These are phyloP conservation scores for Leccinum variabile DNA, from an alignment of 1,284 basidiomycete species.

Conservation along the genomic window DNA sequence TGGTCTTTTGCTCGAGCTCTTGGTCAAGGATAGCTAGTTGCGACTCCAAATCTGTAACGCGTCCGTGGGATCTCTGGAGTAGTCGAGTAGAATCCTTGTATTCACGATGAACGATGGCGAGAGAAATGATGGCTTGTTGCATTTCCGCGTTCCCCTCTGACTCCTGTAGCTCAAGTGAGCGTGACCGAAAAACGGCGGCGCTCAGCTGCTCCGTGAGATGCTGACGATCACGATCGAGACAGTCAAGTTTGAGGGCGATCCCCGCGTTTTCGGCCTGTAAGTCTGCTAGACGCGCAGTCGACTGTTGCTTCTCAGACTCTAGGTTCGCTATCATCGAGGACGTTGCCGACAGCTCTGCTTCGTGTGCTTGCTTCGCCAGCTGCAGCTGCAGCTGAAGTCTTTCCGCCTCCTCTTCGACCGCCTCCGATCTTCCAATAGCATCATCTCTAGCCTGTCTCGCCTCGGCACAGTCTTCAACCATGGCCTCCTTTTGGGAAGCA, in stretches of 20 bases:
- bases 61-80: conserved; percentile 11
- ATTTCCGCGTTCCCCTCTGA: conserved; percentile 17
- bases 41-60: conserved; percentile 19
- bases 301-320: conserved; percentile 16
- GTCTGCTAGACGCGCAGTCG: conserved; percentile 12
- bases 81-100: conserved; percentile 19
- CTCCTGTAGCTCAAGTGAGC: conserved; percentile 9
- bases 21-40: conserved; percentile 10
- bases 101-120: conserved; percentile 32
- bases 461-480: conserved; percentile 78
- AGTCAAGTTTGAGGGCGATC: conserved; percentile 18
- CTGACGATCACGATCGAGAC: conserved; percentile 13
- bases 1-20: conserved; percentile 11
- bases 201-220: conserved; percentile 16
- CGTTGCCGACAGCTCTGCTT: conserved; percentile 24
- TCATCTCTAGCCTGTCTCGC: conserved; percentile 68
- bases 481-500: conserved; percentile 64
- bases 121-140: conserved; percentile 32
- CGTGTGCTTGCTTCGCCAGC: conserved; percentile 7
- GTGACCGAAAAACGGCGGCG: conserved; percentile 6
- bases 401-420: conserved; percentile 52
- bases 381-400: conserved; percentile 47
- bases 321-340: conserved; percentile 17
- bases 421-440: conserved; percentile 46
- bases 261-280: conserved; percentile 20